These are phyloP conservation scores for Gremmenia infestans DNA, from an alignment of 2,329 filamentous ascomycete species.

Conservation along the genomic window DNA sequence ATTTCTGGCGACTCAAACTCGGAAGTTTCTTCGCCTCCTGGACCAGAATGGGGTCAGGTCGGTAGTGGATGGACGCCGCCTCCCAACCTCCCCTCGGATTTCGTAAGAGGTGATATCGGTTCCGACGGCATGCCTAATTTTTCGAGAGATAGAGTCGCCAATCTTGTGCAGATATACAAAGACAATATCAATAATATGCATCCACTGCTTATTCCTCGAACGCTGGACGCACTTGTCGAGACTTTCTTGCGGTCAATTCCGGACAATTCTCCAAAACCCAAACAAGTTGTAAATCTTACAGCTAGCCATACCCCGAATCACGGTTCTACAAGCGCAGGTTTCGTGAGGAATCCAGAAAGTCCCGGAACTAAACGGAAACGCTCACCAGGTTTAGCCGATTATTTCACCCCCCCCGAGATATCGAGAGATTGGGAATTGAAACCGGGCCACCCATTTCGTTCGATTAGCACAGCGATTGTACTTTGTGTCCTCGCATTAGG, in stretches of 20 bases:
- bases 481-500: constrained; percentile 81
- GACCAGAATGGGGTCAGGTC: constrained; percentile 54
- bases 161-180: constrained; percentile 53
- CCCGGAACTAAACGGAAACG: constrained; percentile 30
- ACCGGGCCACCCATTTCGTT: constrained; percentile 52
- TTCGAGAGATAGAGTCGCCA: constrained; percentile 44
- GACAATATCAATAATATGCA: constrained; percentile 61
- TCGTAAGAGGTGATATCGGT: constrained; percentile 25
- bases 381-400: constrained; percentile 22
- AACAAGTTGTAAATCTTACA: constrained; percentile 18
- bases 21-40: constrained; percentile 49
- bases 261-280: constrained; percentile 24
- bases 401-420: constrained; percentile 15
- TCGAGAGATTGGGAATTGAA: constrained; percentile 31
- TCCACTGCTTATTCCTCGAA: constrained; percentile 51
- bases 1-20: constrained; percentile 42
- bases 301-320: constrained; percentile 4
- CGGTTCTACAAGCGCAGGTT: constrained; percentile 8
- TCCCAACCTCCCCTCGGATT: constrained; percentile 14
- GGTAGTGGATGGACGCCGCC: constrained; percentile 35
- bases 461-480: constrained; percentile 75
- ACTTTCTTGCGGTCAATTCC: constrained; percentile 28
- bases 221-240: constrained; percentile 40
- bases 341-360: constrained; percentile 29
- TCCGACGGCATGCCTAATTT: constrained; percentile 51